Conservation (phyloP, 305 asterid genomes). For the Solanum chacoense region DNA sequence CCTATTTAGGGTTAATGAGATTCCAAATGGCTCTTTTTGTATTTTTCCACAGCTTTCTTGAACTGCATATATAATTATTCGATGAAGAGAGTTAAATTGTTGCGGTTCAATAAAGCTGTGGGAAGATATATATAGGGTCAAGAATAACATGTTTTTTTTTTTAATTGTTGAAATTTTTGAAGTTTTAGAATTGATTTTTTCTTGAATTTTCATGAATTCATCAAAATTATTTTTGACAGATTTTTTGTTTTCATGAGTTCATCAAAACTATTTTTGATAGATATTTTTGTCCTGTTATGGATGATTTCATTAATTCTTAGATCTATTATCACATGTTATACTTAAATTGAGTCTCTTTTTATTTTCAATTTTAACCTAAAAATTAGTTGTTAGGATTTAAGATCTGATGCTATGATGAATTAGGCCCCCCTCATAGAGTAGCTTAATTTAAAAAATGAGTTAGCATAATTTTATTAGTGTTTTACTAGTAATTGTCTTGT, state of each 20-base stretch:
- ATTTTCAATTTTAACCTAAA: not conserved
- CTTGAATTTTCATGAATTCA: too few relatives aligned
- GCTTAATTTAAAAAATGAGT: not conserved
- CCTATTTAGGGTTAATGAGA: conserved; percentile 27
- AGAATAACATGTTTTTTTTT: not conserved
- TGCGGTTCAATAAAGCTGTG: conserved; percentile 64
- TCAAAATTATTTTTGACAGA: too few relatives aligned
- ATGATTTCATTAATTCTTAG: not conserved
- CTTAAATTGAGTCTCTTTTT: not conserved
- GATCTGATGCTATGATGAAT: too few relatives aligned
- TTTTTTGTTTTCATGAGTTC: too few relatives aligned
- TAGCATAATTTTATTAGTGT: too few relatives aligned
- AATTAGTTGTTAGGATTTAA: not conserved
- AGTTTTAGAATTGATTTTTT: not conserved
- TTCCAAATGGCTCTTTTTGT: conserved; percentile 31
- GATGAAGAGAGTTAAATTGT: not conserved
- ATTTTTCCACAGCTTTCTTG: conserved; percentile 81
- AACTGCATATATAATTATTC: conserved; percentile 26
- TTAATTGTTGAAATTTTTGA: not conserved
- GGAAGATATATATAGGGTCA: conserved; percentile 42
- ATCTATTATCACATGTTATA: not conserved
- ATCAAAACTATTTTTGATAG: too few relatives aligned
- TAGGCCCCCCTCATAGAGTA: not conserved
- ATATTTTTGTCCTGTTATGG: not conserved
- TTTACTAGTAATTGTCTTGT: not conserved